Evolutionary conservation across 1,139 yeast genomes (phyloP), one percentile per base, ranked within the genome.

Genomic region (Chernovozyma aurita): DNA sequence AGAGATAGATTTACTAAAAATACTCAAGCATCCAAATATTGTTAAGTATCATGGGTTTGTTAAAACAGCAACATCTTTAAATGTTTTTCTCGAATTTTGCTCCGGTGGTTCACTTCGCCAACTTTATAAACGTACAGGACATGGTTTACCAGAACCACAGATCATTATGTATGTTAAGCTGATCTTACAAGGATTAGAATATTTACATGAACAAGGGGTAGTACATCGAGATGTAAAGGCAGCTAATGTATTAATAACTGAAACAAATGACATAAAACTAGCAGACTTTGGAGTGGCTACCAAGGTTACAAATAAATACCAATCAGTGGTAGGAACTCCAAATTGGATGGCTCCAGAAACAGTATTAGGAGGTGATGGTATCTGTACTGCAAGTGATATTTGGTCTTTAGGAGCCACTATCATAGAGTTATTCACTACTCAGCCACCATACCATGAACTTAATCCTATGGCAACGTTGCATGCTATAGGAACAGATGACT

Each of bases 321-420:
- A 62, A 32, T 62, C 73, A 1, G 66, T 68, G 2, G 76, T 69
- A 7, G 94, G 94, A 3, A 82, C 92, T 0, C 90, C 92, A 1
- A 80, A 83, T 51, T 84, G 92, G 92, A 83, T 84, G 88, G 92
- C 95, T 0, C 95, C 95, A 0, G 95, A 85, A 53, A 74, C 86
- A 1, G 76, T 77, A 1, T 59, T 78, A 30, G 80, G 85, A 14
- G 80, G 88, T 45, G 86, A 84, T 49, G 96, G 95, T 5, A 81
- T 94, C 3, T 82, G 95, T 28, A 79, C 95, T 0, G 85, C 95
- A 1, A 85, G 95, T 4, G 95, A 85, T 57, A 76, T 84, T 18
- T 85, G 95, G 97, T 85, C 96, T n/a, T 61, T 92, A 26, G 99
- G 97, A 2, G 95, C 97, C 14, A 92, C 97, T 0, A 76, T 90